Conservation (phyloP, 192 early-diverging fungal genomes). For the Coemansia sp. region DNA sequence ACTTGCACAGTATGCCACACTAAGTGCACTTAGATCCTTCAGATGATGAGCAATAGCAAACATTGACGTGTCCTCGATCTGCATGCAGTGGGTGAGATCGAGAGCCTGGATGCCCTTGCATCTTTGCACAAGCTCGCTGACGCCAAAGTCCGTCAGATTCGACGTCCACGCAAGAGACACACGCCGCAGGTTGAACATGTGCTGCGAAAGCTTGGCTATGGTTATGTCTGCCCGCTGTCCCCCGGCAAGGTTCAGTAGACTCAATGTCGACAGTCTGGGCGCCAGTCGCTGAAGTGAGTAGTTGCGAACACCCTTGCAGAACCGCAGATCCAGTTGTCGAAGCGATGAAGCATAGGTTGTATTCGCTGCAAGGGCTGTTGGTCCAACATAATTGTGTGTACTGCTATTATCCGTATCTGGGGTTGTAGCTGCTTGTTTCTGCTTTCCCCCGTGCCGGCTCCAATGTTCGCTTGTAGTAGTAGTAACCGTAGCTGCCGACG, state of each 20-base stretch:
- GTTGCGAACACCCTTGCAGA: conserved; percentile 62
- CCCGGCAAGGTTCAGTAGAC: conserved; percentile 56
- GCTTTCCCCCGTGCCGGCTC: not conserved
- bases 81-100: conserved; percentile 59
- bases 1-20: conserved; percentile 56
- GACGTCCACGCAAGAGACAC: conserved; percentile 61
- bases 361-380: not conserved
- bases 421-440: not conserved
- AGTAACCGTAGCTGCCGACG: not conserved
- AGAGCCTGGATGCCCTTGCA: conserved; percentile 54
- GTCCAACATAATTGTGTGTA: not conserved
- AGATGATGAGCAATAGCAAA: conserved; percentile 49
- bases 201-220: conserved; percentile 57
- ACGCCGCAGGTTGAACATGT: conserved; percentile 47
- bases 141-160: conserved; percentile 56
- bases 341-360: conserved; percentile 30
- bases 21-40: conserved; percentile 37
- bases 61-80: conserved; percentile 57
- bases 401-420: not conserved
- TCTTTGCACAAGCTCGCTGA: conserved; percentile 57
- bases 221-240: conserved; percentile 59
- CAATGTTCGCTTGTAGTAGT: not conserved
- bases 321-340: conserved; percentile 56
- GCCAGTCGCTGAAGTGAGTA: conserved; percentile 57
- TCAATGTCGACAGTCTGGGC: conserved; percentile 45